Conservation (phyloP, 768 basidiomycete genomes). For the Pisolithus tinctorius region DNA sequence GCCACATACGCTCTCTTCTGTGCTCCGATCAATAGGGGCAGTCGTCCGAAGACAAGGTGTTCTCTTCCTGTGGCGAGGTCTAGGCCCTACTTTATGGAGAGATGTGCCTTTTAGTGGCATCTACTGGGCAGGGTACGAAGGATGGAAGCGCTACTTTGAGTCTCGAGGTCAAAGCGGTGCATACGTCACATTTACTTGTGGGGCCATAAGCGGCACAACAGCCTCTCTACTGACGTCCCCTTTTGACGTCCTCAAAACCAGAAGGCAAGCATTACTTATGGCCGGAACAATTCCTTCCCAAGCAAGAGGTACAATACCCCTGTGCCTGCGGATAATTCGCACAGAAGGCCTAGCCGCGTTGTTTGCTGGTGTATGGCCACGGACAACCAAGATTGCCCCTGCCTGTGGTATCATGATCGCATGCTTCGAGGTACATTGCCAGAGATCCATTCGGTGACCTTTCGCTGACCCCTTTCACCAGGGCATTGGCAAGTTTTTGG, state of each 20-base stretch:
- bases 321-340: conserved; percentile 62
- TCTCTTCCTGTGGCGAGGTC: conserved; percentile 78
- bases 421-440: conserved; percentile 71
- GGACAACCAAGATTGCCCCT: conserved; percentile 92
- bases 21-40: conserved; percentile 53
- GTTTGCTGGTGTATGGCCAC: conserved; percentile 79
- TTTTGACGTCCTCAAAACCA: conserved; percentile 95
- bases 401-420: conserved; percentile 99
- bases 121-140: conserved; percentile 96
- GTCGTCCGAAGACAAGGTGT: conserved; percentile 61
- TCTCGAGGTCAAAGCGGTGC: conserved; percentile 49
- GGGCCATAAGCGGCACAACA: conserved; percentile 79
- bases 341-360: conserved; percentile 76
- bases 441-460: conserved; percentile 2
- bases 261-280: conserved; percentile 81
- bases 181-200: conserved; percentile 78
- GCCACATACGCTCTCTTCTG: conserved; percentile 73
- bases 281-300: conserved; percentile 35
- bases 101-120: conserved; percentile 97
- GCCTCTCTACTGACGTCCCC: conserved; percentile 90
- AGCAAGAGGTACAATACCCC: conserved; percentile 47
- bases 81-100: conserved; percentile 90
- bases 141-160: conserved; percentile 60
- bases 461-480: conserved; percentile 19
- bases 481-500: conserved; percentile 55